Conservation (phyloP, 352 stramenopile genomes). For the Globisporangium cystogenes region DNA sequence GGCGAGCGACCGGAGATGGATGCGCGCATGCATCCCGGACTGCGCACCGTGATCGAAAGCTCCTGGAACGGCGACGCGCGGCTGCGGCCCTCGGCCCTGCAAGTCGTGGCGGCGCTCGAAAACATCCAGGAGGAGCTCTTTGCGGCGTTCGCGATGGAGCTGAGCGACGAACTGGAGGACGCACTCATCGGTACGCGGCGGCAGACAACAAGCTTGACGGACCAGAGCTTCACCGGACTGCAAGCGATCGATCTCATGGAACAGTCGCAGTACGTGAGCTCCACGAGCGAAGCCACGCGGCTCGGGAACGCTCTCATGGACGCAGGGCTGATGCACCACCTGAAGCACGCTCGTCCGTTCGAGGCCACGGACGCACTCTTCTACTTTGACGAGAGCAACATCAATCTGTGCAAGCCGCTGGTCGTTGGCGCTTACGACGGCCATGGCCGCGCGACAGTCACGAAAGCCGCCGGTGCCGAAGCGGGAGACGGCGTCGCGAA, state of each 20-base stretch:
- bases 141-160: slow-evolving; percentile 29
- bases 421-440: slow-evolving; percentile 21
- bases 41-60: slow-evolving; percentile 38
- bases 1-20: slow-evolving; percentile 42
- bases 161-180: slow-evolving; percentile 35
- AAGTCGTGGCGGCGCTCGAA: slow-evolving; percentile 38
- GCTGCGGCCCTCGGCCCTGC: slow-evolving; percentile 34
- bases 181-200: slow-evolving; percentile 18
- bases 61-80: slow-evolving; percentile 34
- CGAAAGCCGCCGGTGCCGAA: slow-evolving; percentile 1
- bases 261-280: slow-evolving; percentile 34
- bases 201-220: slow-evolving; percentile 4
- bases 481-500: slow-evolving; percentile 9
- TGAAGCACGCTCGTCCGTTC: slow-evolving; percentile 41
- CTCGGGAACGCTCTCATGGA: slow-evolving; percentile 67
- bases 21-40: slow-evolving; percentile 20
- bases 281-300: slow-evolving; percentile 34
- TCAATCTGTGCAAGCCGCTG: slow-evolving; percentile 40
- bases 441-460: background rate
- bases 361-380: slow-evolving; percentile 31
- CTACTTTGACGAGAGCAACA: slow-evolving; percentile 46
- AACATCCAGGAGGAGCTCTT: slow-evolving; percentile 41
- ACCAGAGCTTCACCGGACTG: slow-evolving; percentile 34
- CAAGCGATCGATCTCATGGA: slow-evolving; percentile 34
- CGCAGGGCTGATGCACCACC: slow-evolving; percentile 44